A percentile compares a stretch with the other conserved stretches of the same genome.
Conservation (phyloP, 2,329 filamentous ascomycete species). For the Acarospora socialis region DNA sequence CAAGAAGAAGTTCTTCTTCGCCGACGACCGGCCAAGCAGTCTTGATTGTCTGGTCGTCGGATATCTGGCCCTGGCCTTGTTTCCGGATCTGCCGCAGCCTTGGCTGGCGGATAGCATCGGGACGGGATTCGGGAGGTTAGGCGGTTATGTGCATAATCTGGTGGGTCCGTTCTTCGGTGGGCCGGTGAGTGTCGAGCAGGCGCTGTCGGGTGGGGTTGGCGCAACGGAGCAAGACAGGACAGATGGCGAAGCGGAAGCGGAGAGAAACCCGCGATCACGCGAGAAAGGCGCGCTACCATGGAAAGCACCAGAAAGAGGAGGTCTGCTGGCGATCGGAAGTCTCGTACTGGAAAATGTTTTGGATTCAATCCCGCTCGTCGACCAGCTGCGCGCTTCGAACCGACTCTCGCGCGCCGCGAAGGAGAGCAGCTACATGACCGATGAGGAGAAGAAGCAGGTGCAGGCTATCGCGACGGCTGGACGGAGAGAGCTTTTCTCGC, state of each 20-base stretch:
- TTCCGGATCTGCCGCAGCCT: conserved; percentile 44
- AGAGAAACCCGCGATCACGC: too few relatives aligned
- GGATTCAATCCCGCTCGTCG: conserved; percentile 2
- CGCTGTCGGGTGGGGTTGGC: conserved; percentile 11
- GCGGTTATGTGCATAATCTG: conserved; percentile 31
- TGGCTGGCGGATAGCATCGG: conserved; percentile 47
- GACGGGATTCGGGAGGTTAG: conserved; percentile 32
- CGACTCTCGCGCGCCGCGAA: too few relatives aligned
- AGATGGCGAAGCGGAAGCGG: too few relatives aligned
- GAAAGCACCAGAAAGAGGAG: conserved; percentile 7
- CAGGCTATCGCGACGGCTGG: too few relatives aligned
- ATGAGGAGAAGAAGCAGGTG: too few relatives aligned
- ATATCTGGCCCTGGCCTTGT: conserved; percentile 61
- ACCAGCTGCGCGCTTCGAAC: not conserved
- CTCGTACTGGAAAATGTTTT: not conserved
- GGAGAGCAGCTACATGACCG: too few relatives aligned
- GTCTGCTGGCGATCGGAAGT: not conserved
- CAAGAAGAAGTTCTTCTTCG: conserved; percentile 42
- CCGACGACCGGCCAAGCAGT: conserved; percentile 38
- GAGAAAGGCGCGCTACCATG: too few relatives aligned
- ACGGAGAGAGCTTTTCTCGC: too few relatives aligned
- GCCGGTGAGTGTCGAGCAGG: conserved; percentile 16
- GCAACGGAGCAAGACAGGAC: conserved; percentile 7
- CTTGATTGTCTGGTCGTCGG: conserved; percentile 71
- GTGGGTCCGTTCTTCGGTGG: conserved; percentile 25